Conservation (phyloP, 441 rosid genomes). For the Euphorbia celastroides region DNA sequence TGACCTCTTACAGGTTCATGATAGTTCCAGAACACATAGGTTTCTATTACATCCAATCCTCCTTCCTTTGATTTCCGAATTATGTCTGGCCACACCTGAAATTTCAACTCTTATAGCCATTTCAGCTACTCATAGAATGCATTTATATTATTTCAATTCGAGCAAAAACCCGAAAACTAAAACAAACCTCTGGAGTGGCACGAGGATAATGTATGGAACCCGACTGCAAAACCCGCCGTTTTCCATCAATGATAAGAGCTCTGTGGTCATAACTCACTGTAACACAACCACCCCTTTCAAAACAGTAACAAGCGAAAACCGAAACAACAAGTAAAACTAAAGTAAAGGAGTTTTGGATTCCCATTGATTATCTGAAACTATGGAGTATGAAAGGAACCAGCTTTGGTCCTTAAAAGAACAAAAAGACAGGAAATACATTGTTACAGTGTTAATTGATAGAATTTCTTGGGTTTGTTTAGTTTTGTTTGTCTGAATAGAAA, state of each 20-base stretch:
- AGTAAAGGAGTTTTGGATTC: constrained; percentile 16
- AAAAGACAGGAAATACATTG: background rate
- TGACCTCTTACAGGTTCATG: constrained; percentile 64
- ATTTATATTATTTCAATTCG: background rate
- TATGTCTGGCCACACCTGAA: constrained; percentile 64
- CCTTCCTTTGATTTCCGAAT: constrained; percentile 64
- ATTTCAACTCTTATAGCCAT: background rate
- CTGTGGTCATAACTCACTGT: constrained; percentile 52
- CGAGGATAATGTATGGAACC: constrained; percentile 65
- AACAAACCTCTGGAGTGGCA: constrained; percentile 47
- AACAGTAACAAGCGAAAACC: constrained; percentile 24
- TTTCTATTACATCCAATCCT: constrained; percentile 62
- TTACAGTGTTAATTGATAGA: background rate
- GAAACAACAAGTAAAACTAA: constrained; percentile 24
- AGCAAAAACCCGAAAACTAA: background rate
- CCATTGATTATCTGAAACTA: constrained; percentile 14
- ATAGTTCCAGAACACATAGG: constrained; percentile 66
- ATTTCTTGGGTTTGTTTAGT: constrained; percentile 11
- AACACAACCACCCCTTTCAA: constrained; percentile 21
- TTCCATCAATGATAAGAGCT: constrained; percentile 55
- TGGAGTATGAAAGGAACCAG: constrained; percentile 6
- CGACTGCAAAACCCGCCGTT: constrained; percentile 57
- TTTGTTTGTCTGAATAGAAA: constrained; percentile 17
- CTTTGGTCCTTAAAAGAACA: background rate
- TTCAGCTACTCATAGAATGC: constrained; percentile 6